phyloP scores from a whole-genome alignment of 305 asterid genomes.

The Withania somnifera region DNA sequence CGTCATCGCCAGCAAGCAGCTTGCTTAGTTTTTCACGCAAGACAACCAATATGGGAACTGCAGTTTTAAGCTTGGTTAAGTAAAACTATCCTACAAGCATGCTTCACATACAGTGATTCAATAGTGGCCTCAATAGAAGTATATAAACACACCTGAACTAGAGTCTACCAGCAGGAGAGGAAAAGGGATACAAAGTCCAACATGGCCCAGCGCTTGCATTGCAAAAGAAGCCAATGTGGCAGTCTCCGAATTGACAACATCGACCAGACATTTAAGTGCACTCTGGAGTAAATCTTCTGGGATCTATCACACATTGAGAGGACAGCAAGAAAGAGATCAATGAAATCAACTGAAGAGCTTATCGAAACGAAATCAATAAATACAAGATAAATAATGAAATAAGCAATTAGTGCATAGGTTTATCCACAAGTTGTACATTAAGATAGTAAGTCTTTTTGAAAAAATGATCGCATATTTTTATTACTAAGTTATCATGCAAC shows the following conservation, averaged over 20 bases:
- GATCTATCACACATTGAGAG: conserved; percentile 36
- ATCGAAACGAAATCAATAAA: background rate
- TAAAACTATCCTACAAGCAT: background rate
- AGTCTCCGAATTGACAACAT: conserved; percentile 54
- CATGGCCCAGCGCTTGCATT: conserved; percentile 92
- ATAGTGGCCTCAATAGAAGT: conserved; percentile 3
- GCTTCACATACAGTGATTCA: background rate
- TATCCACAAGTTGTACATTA: background rate
- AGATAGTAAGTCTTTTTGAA: background rate
- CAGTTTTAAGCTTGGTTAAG: conserved; percentile 15
- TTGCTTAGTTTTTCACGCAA: conserved; percentile 57
- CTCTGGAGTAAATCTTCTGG: conserved; percentile 62
- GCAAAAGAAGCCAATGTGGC: conserved; percentile 78
- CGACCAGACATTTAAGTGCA: conserved; percentile 68
- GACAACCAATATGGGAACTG: conserved; percentile 57
- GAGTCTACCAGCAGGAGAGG: conserved; percentile 61
- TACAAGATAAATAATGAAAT: background rate
- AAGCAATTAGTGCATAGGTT: background rate
- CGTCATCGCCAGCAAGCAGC: conserved; percentile 80
- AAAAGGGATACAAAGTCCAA: conserved; percentile 73
- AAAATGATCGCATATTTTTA: background rate
- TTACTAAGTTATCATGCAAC: background rate
- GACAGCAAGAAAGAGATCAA: background rate
- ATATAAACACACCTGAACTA: conserved; percentile 42
- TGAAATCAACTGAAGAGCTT: background rate